phyloP scores from a whole-genome alignment of 352 stramenopile species.

The Globisporangium spinosum region DNA sequence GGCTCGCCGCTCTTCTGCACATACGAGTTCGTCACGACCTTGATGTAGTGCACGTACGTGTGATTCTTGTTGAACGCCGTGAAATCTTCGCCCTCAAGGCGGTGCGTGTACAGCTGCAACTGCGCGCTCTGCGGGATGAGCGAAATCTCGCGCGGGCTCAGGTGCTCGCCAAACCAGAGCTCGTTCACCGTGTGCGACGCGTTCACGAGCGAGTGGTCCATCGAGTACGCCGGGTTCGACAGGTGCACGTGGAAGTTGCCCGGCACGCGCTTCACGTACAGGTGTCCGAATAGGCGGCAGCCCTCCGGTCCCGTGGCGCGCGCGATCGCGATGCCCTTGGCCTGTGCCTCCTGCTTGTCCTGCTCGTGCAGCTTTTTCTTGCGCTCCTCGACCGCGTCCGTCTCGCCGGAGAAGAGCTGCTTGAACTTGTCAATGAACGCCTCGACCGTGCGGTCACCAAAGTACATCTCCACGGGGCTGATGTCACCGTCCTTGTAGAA shows the following conservation, averaged over 20 bases:
- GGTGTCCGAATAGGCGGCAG: constrained; percentile 70
- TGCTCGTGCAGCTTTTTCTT: constrained; percentile 94
- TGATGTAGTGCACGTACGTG: constrained; percentile 99
- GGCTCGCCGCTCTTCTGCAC: constrained; percentile 54
- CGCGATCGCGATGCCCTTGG: constrained; percentile 58
- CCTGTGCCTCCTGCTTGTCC: constrained; percentile 83
- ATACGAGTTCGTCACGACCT: constrained; percentile 94
- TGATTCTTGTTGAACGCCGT: constrained; percentile 92
- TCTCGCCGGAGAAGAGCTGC: constrained; percentile 74
- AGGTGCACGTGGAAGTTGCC: constrained; percentile 99
- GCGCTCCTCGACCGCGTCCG: constrained; percentile 61
- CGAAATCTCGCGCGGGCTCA: constrained; percentile 45
- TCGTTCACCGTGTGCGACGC: constrained; percentile 95
- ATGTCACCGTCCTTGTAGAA: constrained; percentile 94
- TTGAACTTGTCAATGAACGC: constrained; percentile 91
- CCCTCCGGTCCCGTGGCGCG: constrained; percentile 64
- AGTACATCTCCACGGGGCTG: constrained; percentile 94
- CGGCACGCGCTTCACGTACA: constrained; percentile 91
- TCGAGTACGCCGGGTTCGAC: constrained; percentile 92
- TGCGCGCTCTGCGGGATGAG: constrained; percentile 88
- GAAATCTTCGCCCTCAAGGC: constrained; percentile 91
- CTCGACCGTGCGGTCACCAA: constrained; percentile 91
- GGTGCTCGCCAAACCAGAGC: constrained; percentile 92
- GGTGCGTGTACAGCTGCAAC: constrained; percentile 90
- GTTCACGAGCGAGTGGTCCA: constrained; percentile 89